A percentile compares a stretch with the other conserved stretches of the same genome.
These are phyloP conservation scores for Penicillium polonicum DNA, from an alignment of 2,329 filamentous ascomycete species.

Conservation along the genomic window DNA sequence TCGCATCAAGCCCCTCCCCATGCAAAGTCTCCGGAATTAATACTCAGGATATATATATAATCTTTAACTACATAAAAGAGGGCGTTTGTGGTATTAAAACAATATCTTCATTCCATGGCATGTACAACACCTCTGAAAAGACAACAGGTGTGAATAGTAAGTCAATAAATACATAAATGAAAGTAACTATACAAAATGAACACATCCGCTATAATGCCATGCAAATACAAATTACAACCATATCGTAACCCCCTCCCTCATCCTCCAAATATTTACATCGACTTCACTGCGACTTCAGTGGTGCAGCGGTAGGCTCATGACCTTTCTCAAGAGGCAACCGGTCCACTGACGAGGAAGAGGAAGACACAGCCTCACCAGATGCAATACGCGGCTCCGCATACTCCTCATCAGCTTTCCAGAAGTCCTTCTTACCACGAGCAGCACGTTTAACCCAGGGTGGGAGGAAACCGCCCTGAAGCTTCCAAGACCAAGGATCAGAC, in stretches of 20 bases:
- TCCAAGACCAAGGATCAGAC: constrained; percentile 79
- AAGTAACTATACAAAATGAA: neutral
- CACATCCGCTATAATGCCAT: constrained; percentile 1
- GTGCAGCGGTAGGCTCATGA: neutral
- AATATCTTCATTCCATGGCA: neutral
- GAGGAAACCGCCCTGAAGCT: constrained; percentile 69
- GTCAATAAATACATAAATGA: neutral
- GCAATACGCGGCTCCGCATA: constrained; percentile 11
- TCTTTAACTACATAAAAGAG: too few relatives aligned
- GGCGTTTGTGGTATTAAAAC: neutral
- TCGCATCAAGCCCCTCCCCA: too few relatives aligned
- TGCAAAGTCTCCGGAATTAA: too few relatives aligned
- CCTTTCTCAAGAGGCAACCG: constrained; percentile 19
- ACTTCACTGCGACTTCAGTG: constrained; percentile 2
- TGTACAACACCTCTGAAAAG: neutral
- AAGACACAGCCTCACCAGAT: constrained; percentile 14
- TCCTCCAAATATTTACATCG: neutral
- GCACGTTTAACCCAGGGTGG: constrained; percentile 71
- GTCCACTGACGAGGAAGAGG: constrained; percentile 17
- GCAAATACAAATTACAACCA: neutral
- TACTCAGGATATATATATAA: too few relatives aligned
- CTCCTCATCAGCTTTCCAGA: constrained; percentile 57
- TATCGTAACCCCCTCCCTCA: neutral
- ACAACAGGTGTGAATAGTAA: neutral
- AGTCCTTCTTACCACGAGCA: constrained; percentile 66